These are phyloP conservation scores for Priceomyces castillae DNA, from an alignment of 805 yeast genomes.

Conservation along the genomic window DNA sequence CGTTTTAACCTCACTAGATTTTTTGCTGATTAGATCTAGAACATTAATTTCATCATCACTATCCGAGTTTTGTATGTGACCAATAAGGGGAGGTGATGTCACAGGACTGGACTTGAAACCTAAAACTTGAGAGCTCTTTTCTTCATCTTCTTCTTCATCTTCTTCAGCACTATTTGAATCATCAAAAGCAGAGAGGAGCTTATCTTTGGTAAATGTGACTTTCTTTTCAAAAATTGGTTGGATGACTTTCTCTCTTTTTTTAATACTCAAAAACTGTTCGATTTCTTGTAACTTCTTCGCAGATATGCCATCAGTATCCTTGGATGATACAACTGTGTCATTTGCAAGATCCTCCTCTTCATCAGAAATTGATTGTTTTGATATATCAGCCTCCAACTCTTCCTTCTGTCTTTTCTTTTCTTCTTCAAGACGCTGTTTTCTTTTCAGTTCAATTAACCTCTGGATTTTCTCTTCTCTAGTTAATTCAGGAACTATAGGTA, in stretches of 20 bases:
- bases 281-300: slow-evolving; percentile 28
- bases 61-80: slow-evolving; percentile 3
- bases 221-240: slow-evolving; percentile 29
- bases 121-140: slow-evolving; percentile 9
- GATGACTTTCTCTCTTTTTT: slow-evolving; percentile 30
- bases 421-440: not conserved
- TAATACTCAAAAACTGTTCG: slow-evolving; percentile 32
- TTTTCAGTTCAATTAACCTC: slow-evolving; percentile 15
- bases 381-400: slow-evolving; percentile 29
- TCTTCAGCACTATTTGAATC: slow-evolving; percentile 21
- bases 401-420: slow-evolving; percentile 17
- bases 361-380: slow-evolving; percentile 33
- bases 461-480: slow-evolving; percentile 17
- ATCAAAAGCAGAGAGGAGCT: slow-evolving; percentile 33
- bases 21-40: slow-evolving; percentile 6
- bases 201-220: slow-evolving; percentile 26
- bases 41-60: slow-evolving; percentile 13
- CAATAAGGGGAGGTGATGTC: slow-evolving; percentile 28
- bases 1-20: not conserved
- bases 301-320: not conserved
- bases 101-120: slow-evolving; percentile 25
- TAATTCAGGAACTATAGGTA: slow-evolving; percentile 1
- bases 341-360: slow-evolving; percentile 37
- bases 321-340: slow-evolving; percentile 20
- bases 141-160: slow-evolving; percentile 13